phyloP scores from a whole-genome alignment of 768 basidiomycete species.

The Kwoniella dendrophila region DNA sequence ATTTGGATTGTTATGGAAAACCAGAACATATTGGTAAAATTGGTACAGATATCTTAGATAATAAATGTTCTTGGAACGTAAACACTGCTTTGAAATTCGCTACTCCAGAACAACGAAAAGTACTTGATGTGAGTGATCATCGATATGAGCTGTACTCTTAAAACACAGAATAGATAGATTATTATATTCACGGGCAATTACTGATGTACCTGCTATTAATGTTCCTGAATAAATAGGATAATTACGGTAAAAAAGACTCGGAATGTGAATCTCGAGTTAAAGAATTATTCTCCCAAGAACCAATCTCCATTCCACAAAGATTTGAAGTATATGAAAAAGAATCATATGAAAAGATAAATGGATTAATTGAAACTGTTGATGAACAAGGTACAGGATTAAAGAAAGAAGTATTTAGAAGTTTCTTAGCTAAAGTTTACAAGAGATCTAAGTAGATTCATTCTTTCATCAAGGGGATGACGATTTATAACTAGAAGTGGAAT shows the following conservation, averaged over 20 bases:
- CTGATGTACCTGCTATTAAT: neutral
- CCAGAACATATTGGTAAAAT: constrained; percentile 94
- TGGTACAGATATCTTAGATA: constrained; percentile 96
- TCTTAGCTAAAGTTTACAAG: constrained; percentile 83
- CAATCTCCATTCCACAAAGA: constrained; percentile 62
- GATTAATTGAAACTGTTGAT: constrained; percentile 72
- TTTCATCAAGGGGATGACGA: no score
- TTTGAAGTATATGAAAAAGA: constrained; percentile 80
- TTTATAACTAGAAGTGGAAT: neutral
- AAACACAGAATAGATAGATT: no score
- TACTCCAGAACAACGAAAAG: constrained; percentile 58
- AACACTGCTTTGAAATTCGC: constrained; percentile 72
- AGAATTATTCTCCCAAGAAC: constrained; percentile 70
- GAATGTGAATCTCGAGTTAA: constrained; percentile 67
- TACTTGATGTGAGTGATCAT: constrained; percentile 58
- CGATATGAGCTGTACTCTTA: no score
- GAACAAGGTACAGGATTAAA: constrained; percentile 67
- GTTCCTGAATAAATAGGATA: constrained; percentile 60
- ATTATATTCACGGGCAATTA: no score
- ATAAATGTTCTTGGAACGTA: constrained; percentile 97
- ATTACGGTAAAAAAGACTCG: constrained; percentile 67
- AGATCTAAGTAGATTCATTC: constrained; percentile 61
- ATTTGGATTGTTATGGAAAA: constrained; percentile 85
- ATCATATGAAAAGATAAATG: constrained; percentile 68
- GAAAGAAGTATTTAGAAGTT: constrained; percentile 75